A percentile compares a stretch with the other conserved stretches of the same genome.
These are phyloP conservation scores for Funneliformis mosseae DNA, from an alignment of 192 early-diverging fungal genomes.

Conservation along the genomic window DNA sequence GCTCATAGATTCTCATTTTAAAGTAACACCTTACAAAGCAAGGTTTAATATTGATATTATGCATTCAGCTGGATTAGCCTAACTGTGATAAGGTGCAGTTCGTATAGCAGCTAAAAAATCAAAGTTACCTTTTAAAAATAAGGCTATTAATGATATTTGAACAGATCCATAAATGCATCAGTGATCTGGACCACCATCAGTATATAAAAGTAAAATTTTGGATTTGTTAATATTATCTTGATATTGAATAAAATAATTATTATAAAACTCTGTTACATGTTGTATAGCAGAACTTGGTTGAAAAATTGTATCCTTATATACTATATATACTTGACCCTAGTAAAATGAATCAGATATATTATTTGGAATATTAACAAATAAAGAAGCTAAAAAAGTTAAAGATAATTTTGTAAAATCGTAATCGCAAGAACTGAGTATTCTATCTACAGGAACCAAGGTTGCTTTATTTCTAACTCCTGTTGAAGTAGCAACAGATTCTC, in stretches of 20 bases:
- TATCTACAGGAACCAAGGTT: not conserved
- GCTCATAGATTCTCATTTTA: not conserved
- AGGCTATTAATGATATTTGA: not conserved
- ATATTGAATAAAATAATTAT: not conserved
- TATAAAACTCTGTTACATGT: slow-evolving; percentile 3
- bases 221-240: not conserved
- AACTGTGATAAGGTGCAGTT: slow-evolving; percentile 7
- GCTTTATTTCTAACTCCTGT: not conserved
- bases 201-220: not conserved
- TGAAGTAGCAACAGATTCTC: not conserved
- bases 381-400: not conserved
- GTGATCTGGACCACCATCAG: not conserved
- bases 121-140: not conserved
- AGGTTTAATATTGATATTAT: not conserved
- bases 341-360: not conserved
- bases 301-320: not conserved
- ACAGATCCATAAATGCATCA: slow-evolving; percentile 2
- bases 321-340: not conserved
- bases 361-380: not conserved
- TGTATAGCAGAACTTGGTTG: not conserved
- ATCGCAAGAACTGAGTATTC: not conserved
- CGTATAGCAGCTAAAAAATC: not conserved
- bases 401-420: slow-evolving; percentile 7
- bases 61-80: not conserved
- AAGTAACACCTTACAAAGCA: not conserved